Evolutionary conservation across 192 early-diverging fungal genomes (phyloP), one percentile per base, ranked within the genome.

Genomic region (Umbelopsis vinacea): DNA sequence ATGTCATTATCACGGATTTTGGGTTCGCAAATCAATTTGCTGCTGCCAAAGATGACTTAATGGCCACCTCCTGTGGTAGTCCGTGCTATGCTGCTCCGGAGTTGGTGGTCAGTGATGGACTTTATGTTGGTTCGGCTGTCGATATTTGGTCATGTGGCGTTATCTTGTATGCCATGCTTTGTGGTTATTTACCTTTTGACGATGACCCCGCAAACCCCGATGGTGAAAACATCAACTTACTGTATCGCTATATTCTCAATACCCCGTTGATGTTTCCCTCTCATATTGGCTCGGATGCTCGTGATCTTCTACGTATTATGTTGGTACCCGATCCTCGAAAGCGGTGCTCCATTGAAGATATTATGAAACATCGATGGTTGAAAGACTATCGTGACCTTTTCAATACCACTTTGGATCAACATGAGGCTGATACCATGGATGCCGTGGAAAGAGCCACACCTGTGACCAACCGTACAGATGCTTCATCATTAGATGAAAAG

Each of bases 131-230:
- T 21, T 92, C 92, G 11, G 91, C 93, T 4, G 96, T 96, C 7
- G 97, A 99, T 79, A 95, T 97, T 66, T 99, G 97, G 97, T 93
- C 91, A 63, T 97, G 96, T 81, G 97, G 97, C 45, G 97, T 99
- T 17, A 99, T 99, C 55, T 77, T 99, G 77, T 95, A 93, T 73
- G 94, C 94, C 4, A 95, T 95, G 93, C 83, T 95, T 4, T 91
- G 89, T 24, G 94, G 94, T 17, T 94, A 93, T 71, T 83, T 95
- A 63, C 94, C 94, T 10, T 95, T 92, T 74, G 94, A 95, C 66
- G 94, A 95, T 80, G 93, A 95, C 73, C 94, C 94, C 24, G 85
- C 82, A 7, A 95, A 95, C 55, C 92, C 92, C 21, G 91, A 95
- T 63, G 92, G 93, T 66, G 94, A 95, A 70, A 95, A 95, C 71